phyloP scores from a whole-genome alignment of 2,329 filamentous ascomycete species.

The Thielaviopsis euricoi region DNA sequence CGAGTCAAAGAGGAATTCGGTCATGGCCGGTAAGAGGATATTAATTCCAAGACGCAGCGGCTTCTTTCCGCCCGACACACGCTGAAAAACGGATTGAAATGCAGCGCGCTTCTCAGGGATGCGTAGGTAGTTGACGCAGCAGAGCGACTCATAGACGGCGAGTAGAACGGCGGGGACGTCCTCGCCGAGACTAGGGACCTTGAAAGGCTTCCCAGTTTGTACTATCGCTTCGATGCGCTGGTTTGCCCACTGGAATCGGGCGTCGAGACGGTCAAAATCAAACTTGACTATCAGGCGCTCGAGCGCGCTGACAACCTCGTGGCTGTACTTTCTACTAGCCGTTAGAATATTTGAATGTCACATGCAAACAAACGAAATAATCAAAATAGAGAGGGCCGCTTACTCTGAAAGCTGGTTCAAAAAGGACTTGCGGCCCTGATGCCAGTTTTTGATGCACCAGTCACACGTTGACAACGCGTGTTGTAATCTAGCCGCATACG shows the following conservation, averaged over 20 bases:
- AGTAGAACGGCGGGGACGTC: constrained; percentile 47
- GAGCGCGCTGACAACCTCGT: constrained; percentile 35
- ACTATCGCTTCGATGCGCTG: constrained; percentile 6
- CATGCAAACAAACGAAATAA: not conserved
- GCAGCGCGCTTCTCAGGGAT: constrained; percentile 32
- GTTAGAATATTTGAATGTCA: constrained; percentile 1
- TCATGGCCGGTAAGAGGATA: constrained; percentile 64
- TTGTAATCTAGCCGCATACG: constrained; percentile 42
- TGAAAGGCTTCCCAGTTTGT: constrained; percentile 20
- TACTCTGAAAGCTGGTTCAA: constrained; percentile 46
- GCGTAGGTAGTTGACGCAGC: constrained; percentile 61
- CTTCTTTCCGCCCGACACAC: constrained; percentile 58
- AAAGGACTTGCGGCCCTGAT: constrained; percentile 47
- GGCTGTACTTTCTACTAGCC: constrained; percentile 25
- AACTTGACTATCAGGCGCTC: constrained; percentile 38
- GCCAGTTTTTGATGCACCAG: constrained; percentile 57
- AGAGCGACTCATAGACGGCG: constrained; percentile 75
- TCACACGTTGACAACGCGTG: constrained; percentile 46
- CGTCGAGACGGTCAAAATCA: constrained; percentile 45
- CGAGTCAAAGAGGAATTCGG: constrained; percentile 65
- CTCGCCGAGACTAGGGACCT: constrained; percentile 28
- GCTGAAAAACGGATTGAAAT: constrained; percentile 71
- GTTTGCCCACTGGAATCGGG: constrained; percentile 38
- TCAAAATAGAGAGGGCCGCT: constrained; percentile 14
- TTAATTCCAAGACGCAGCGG: constrained; percentile 60